Base-by-base conservation (phyloP, 805 yeast genomes). In the Ogataea ganodermae region DNA sequence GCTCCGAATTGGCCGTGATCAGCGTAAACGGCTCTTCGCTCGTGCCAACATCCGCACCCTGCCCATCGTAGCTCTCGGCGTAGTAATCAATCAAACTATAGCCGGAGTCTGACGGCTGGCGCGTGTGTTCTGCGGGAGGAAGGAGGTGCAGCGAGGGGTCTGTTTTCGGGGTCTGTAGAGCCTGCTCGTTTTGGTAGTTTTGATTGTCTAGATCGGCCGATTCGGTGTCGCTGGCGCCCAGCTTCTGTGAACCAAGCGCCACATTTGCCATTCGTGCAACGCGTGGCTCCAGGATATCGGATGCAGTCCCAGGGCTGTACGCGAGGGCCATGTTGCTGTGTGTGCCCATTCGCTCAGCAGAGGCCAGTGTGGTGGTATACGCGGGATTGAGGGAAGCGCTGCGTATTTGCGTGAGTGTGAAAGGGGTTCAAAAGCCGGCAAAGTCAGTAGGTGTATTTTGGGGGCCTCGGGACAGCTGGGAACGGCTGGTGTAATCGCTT, bases 21-120 rank as follows among this genome's bases (percentile, higher is more conserved):
- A 53, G 27, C 14, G 52, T 51, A 44, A 53, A 53, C 20, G 57
- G 57, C 35, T 53, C 57, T n/a, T 44, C 51, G 21, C 22, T 38
- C 13, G 36, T 27, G 39, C 35, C 27, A 9, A 35, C 13, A 4
- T 45, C 49, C 14, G 37, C 23, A 10, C 39, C 40, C 17, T 16
- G 32, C 9, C 45, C 45, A 21, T 43, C 46, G 22, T 21, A 24
- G 37, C 42, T 43, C 20, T 46, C 53, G 9, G 51, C 58, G 44
- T 56, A 56, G 35, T 47, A 52, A 18, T 56, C 58, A 18, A 56
- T 50, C 37, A 56, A 24, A 32, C 60, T 54, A 35, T 50, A 56
- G 6, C 53, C 60, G 21, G 53, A 50, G 26, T 52, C 58, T 6
- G 60, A 56, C n/a, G 50, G 49, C 32, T 51, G 50, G 13, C 55